These are phyloP conservation scores for Rhododendron henanense DNA, from an alignment of 148 eudicot species.

Conservation along the genomic window DNA sequence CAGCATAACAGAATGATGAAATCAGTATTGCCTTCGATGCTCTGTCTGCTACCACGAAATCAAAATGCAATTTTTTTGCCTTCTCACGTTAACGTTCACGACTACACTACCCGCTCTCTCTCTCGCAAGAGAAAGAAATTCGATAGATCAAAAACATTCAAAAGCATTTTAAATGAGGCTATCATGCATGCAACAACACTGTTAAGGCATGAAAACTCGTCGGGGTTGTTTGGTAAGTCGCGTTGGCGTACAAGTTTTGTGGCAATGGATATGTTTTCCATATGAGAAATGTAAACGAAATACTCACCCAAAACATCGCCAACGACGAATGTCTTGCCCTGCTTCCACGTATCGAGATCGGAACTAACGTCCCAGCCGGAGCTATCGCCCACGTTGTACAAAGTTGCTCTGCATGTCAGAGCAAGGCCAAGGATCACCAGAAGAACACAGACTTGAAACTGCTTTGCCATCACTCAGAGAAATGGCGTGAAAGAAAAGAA, in stretches of 20 bases:
- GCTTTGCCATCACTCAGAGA: slow-evolving; percentile 22
- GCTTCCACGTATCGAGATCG: slow-evolving; percentile 68
- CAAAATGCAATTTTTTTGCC: neutral
- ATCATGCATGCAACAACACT: neutral
- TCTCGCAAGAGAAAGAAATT: too few relatives aligned
- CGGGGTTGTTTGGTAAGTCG: neutral
- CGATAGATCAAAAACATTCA: neutral
- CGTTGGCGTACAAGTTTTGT: neutral
- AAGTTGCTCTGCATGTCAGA: slow-evolving; percentile 44
- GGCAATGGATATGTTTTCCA: too few relatives aligned
- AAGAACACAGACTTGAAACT: neutral
- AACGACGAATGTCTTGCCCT: slow-evolving; percentile 49
- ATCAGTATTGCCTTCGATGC: neutral
- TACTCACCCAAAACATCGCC: slow-evolving; percentile 80
- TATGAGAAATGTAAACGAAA: neutral
- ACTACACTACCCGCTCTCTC: neutral
- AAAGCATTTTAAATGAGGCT: neutral
- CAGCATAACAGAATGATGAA: neutral
- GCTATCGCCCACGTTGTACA: slow-evolving; percentile 67
- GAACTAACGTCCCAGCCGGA: slow-evolving; percentile 92
- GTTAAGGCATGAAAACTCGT: neutral
- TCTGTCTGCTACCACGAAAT: neutral
- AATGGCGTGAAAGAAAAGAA: neutral
- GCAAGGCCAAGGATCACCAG: slow-evolving; percentile 22
- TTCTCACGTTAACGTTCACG: neutral